Evolutionary conservation across 2,329 filamentous ascomycete species (phyloP).

Genomic region (Elsinoe australis): DNA sequence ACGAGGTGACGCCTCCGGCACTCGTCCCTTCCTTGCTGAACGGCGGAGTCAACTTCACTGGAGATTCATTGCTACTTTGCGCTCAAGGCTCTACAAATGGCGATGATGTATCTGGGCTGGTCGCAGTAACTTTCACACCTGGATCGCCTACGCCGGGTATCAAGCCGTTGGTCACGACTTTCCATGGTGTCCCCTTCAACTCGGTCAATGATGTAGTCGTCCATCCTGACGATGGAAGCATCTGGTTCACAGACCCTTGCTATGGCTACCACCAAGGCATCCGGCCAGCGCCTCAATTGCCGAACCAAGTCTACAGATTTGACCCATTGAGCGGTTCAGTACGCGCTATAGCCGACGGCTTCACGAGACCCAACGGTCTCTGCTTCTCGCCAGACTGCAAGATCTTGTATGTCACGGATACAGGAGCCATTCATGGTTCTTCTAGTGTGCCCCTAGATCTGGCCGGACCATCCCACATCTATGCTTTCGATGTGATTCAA

Average conservation of each 20-base stretch:
- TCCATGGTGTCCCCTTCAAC: constrained; percentile 53
- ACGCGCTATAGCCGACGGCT: constrained; percentile 48
- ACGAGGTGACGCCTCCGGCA: constrained; percentile 24
- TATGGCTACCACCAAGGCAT: constrained; percentile 44
- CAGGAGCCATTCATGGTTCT: constrained; percentile 35
- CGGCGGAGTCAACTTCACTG: constrained; percentile 42
- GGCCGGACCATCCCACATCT: constrained; percentile 11
- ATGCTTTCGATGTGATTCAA: constrained; percentile 28
- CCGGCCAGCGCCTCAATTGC: constrained; percentile 44
- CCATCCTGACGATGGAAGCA: constrained; percentile 37
- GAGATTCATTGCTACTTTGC: constrained; percentile 30
- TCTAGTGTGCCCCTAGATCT: neutral
- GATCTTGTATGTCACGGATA: constrained; percentile 49
- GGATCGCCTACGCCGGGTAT: constrained; percentile 23
- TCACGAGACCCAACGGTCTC: constrained; percentile 49
- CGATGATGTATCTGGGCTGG: constrained; percentile 22
- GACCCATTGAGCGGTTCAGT: constrained; percentile 44
- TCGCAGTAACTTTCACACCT: constrained; percentile 20
- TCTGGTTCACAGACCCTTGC: constrained; percentile 28
- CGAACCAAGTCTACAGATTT: constrained; percentile 52
- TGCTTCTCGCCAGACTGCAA: constrained; percentile 47
- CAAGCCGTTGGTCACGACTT: constrained; percentile 48
- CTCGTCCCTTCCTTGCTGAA: constrained; percentile 36
- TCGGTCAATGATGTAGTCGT: constrained; percentile 53
- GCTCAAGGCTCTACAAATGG: constrained; percentile 26